Percentiles rank a stretch among this genome's conserved stretches.
These are phyloP conservation scores for Nicotiana tomentosiformis DNA, from an alignment of 257 asterid genomes.

Conservation along the genomic window DNA sequence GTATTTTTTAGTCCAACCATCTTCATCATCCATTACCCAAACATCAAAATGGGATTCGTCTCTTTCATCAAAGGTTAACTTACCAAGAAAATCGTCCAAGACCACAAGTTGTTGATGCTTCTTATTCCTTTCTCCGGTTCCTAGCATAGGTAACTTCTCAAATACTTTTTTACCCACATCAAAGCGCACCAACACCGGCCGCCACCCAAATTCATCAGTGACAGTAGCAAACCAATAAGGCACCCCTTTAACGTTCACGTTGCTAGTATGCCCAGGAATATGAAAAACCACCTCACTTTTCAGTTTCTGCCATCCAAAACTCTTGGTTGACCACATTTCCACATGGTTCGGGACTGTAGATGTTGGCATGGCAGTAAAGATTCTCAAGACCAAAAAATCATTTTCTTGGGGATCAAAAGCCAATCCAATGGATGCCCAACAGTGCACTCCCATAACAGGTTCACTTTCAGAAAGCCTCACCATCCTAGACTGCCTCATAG, in stretches of 20 bases:
- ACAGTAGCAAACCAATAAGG: not conserved
- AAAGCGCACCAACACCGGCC: not conserved
- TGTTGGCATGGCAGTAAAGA: not conserved
- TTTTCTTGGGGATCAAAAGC: not conserved
- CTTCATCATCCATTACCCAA: constrained; percentile 13
- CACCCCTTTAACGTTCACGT: not conserved
- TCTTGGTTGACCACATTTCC: not conserved
- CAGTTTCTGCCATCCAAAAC: not conserved
- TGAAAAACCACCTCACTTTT: not conserved
- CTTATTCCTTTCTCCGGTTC: not conserved
- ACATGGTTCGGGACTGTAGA: not conserved
- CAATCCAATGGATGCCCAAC: not conserved
- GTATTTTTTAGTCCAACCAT: constrained; percentile 9
- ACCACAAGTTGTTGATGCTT: not conserved
- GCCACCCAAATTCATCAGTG: not conserved
- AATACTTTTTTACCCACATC: not conserved
- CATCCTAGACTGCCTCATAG: not conserved
- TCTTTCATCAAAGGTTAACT: not conserved
- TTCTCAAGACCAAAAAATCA: not conserved
- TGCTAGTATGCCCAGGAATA: not conserved
- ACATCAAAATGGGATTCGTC: not conserved
- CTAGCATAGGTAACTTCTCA: constrained; percentile 1
- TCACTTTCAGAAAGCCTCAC: not conserved
- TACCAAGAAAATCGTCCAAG: not conserved
- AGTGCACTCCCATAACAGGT: not conserved